Evolutionary conservation across 768 basidiomycete genomes (phyloP).

Genomic region (Amanita pseudoporphyria): DNA sequence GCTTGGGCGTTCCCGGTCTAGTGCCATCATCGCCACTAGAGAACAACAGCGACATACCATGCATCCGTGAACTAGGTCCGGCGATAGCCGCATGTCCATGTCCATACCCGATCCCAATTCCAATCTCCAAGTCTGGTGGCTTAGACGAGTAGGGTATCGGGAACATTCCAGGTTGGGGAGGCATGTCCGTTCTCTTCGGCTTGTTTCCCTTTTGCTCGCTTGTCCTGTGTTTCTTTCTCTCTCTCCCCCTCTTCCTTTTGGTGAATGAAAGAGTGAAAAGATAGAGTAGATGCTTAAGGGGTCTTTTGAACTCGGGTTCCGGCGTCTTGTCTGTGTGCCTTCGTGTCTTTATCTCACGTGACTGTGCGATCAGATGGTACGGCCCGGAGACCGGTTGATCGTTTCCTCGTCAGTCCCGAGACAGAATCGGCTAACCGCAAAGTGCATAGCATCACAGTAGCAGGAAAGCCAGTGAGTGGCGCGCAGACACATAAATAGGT

Average conservation of each 20-base stretch:
- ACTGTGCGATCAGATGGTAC: not conserved
- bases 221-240: not conserved
- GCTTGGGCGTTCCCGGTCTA: no score
- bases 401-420: not conserved
- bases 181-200: constrained; percentile 14
- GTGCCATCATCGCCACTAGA: not conserved
- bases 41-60: constrained; percentile 22
- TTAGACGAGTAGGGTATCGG: constrained; percentile 39
- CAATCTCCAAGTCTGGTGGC: constrained; percentile 17
- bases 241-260: not conserved
- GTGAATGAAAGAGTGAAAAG: not conserved
- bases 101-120: constrained; percentile 15
- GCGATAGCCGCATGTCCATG: constrained; percentile 28
- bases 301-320: not conserved
- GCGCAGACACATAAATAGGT: no score
- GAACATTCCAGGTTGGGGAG: constrained; percentile 64
- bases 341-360: constrained; percentile 3
- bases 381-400: not conserved
- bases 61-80: constrained; percentile 32
- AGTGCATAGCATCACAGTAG: no score
- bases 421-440: no score
- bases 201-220: not conserved
- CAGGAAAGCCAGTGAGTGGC: no score
- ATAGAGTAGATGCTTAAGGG: not conserved
- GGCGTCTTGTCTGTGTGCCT: not conserved